Evolutionary conservation across 805 yeast species (phyloP), one percentile per base, ranked within the genome.

Genomic region (Grigorovia humatica): DNA sequence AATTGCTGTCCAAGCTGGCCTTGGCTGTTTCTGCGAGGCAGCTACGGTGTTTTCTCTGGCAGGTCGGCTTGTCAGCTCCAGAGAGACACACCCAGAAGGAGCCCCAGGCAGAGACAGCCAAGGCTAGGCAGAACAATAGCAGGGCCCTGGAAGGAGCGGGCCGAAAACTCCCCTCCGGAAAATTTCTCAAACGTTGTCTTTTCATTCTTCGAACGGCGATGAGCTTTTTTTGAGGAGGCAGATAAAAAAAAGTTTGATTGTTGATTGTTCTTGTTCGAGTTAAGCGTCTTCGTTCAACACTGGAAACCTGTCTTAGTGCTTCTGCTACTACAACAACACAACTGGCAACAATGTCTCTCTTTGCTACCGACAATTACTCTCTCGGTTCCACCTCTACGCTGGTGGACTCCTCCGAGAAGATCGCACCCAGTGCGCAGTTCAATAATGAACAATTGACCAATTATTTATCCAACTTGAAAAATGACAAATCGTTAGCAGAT

Each of bases 361-460:
- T 53, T 20, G 43, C 52, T 46, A 52, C 58, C 19, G 47, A 45
- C 11, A 38, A 9, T 2, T 45, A 8, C 38, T 32, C 38, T 32
- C 15, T 38, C 12, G 19, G 42, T 29, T 48, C 49, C 11, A 48
- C 45, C n/a, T 30, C 44, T 17, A 48, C 49, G 42, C 12, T 48
- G 12, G 43, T 42, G 17, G 49, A 48, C 6, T 48, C 27, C 15
- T 18, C 40, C 19, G 38, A 11, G 18, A 38, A 32, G 4, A 27
- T 20, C 17, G 32, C 18, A 19, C 47, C 47, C 17, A 38, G 19
- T 13, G 41, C 47, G 11, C 20, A 30, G 9, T 45, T 45, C 11
- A 19, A 45, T 32, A 54, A 54, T 45, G 50, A 40, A 3, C 46
- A 50, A 40, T 45, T 56, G 42, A 20, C 43, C 9, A 9, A 48